Conservation (phyloP, 2,329 filamentous ascomycete species). For the Aaosphaeria arxii region DNA sequence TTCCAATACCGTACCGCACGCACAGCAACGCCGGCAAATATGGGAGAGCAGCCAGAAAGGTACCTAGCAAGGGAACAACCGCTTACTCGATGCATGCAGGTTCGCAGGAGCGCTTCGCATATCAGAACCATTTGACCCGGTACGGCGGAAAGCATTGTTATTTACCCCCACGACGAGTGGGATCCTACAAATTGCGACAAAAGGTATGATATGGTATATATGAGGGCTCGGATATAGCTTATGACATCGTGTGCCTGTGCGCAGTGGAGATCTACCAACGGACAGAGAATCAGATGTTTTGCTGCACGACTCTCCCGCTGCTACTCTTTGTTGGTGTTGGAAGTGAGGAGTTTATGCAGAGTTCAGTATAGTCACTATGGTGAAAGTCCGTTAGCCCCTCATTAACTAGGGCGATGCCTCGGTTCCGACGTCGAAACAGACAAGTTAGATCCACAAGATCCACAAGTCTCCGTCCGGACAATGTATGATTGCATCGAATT, state of each 20-base stretch:
- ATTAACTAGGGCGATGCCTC: neutral
- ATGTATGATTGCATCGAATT: too few relatives aligned
- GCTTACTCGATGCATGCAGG: conserved; percentile 1
- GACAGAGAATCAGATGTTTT: too few relatives aligned
- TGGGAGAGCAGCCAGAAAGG: conserved; percentile 6
- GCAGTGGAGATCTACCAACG: too few relatives aligned
- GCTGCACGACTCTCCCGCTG: neutral
- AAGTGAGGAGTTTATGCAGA: too few relatives aligned
- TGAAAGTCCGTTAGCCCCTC: neutral
- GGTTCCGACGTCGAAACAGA: neutral
- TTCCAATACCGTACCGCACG: conserved; percentile 11
- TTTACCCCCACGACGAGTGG: conserved; percentile 11
- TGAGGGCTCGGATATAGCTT: conserved; percentile 1
- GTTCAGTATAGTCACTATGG: neutral
- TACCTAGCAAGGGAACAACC: conserved; percentile 1
- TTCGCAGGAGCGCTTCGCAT: conserved; percentile 1
- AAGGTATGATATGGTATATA: too few relatives aligned
- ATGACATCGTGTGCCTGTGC: conserved; percentile 2
- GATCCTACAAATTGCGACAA: conserved; percentile 3
- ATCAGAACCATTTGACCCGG: conserved; percentile 7
- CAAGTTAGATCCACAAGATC: too few relatives aligned
- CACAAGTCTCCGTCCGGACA: too few relatives aligned
- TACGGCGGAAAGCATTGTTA: conserved; percentile 6
- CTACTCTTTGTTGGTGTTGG: neutral
- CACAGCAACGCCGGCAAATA: conserved; percentile 16